These are phyloP conservation scores for Oryza glaberrima DNA, from an alignment of 176 grass and related monocot species.

Conservation along the genomic window DNA sequence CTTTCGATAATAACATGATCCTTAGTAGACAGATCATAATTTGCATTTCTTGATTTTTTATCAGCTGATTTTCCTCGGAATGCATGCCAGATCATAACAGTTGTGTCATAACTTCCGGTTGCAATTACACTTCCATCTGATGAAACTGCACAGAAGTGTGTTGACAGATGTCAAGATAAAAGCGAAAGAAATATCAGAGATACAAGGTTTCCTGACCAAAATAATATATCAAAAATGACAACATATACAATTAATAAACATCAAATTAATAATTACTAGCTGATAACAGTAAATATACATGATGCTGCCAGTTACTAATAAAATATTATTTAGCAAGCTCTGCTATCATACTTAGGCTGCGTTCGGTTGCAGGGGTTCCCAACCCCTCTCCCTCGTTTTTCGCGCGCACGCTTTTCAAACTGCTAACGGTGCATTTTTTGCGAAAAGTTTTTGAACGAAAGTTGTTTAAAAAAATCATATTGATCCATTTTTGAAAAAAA, in stretches of 20 bases:
- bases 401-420: too few species aligned
- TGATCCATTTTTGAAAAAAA: too few species aligned
- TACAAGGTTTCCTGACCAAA: slow-evolving; percentile 23
- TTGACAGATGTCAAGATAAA: slow-evolving; percentile 32
- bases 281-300: slow-evolving; percentile 20
- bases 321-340: not conserved
- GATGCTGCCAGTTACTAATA: not conserved
- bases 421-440: too few species aligned
- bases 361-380: too few species aligned
- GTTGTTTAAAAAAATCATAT: too few species aligned
- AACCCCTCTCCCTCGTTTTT: too few species aligned
- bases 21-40: slow-evolving; percentile 65
- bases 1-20: slow-evolving; percentile 81
- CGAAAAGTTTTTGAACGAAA: too few species aligned
- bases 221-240: not conserved
- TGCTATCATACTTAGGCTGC: not conserved
- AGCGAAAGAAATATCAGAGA: slow-evolving; percentile 1
- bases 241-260: not conserved
- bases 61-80: slow-evolving; percentile 69
- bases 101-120: slow-evolving; percentile 96
- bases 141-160: slow-evolving; percentile 71
- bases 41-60: slow-evolving; percentile 64
- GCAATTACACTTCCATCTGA: slow-evolving; percentile 91
- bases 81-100: slow-evolving; percentile 92
- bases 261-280: not conserved